These are phyloP conservation scores for Hyaloraphidium curvatum DNA, from an alignment of 192 early-diverging fungal species.

Conservation along the genomic window DNA sequence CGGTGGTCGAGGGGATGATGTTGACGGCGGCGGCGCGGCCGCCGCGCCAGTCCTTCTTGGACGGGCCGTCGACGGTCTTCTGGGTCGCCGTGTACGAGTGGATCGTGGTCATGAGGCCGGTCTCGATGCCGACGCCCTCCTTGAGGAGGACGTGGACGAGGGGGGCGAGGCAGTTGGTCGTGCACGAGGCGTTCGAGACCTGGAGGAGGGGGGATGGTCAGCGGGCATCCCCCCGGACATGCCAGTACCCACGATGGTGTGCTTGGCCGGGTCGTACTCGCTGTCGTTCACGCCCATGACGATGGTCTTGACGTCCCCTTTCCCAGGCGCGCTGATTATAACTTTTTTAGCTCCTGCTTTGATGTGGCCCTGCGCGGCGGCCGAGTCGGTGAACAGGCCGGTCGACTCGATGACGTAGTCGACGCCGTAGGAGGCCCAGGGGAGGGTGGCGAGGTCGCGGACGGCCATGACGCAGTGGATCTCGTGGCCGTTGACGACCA, in stretches of 20 bases:
- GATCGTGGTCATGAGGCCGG: constrained; percentile 97
- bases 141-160: constrained; percentile 83
- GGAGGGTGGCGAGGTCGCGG: constrained; percentile 73
- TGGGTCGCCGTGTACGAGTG: constrained; percentile 98
- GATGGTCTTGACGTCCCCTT: no score
- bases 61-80: constrained; percentile 98
- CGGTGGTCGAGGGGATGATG: constrained; percentile 95
- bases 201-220: neutral
- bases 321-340: constrained; percentile 94
- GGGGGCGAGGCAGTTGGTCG: constrained; percentile 97
- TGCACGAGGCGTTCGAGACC: constrained; percentile 96
- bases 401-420: constrained; percentile 97
- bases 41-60: constrained; percentile 49
- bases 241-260: constrained; percentile 44
- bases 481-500: constrained; percentile 66
- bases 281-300: constrained; percentile 94
- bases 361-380: constrained; percentile 68
- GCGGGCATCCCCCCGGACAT: no score
- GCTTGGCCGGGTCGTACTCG: constrained; percentile 54
- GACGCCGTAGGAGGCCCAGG: constrained; percentile 64
- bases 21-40: constrained; percentile 90
- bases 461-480: constrained; percentile 56
- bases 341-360: constrained; percentile 96
- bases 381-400: constrained; percentile 70
- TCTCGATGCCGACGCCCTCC: constrained; percentile 86